phyloP scores from a whole-genome alignment of 1,139 yeast species.

The Saccharomyces hybrid region DNA sequence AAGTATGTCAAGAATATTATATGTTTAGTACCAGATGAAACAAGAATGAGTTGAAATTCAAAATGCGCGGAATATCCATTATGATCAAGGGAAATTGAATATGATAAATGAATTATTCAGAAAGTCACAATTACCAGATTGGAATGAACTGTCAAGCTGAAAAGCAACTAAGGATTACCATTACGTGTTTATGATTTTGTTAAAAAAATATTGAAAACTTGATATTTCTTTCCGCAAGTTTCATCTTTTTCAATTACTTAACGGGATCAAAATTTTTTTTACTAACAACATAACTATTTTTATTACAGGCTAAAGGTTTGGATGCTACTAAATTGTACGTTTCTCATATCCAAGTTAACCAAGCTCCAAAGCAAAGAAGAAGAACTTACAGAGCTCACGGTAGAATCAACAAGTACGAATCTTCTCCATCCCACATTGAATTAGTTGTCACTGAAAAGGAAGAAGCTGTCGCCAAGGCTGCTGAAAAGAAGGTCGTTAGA shows the following conservation, averaged over 20 bases:
- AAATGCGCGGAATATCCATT: neutral
- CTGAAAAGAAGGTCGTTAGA: conserved; percentile 75
- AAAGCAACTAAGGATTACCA: neutral
- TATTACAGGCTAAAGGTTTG: conserved; percentile 76
- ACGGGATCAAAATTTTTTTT: neutral
- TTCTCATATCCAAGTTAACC: conserved; percentile 99
- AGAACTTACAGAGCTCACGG: conserved; percentile 99
- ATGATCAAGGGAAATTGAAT: too few relatives aligned
- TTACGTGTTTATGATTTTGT: neutral
- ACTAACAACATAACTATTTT: neutral
- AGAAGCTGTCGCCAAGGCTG: conserved; percentile 90
- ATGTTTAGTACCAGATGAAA: neutral
- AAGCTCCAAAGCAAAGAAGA: conserved; percentile 99
- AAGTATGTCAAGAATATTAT: conserved; percentile 37
- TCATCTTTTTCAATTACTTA: neutral
- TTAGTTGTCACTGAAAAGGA: conserved; percentile 91
- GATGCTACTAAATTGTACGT: conserved; percentile 89
- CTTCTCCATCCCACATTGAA: conserved; percentile 98
- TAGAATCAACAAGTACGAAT: conserved; percentile 98
- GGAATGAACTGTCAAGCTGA: neutral
- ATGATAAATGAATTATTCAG: neutral
- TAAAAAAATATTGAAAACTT: too few relatives aligned
- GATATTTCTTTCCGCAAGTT: neutral
- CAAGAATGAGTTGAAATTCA: neutral
- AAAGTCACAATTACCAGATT: neutral